These are phyloP conservation scores for Penicillium cinerascens DNA, from an alignment of 495 filamentous ascomycete species.

Conservation along the genomic window DNA sequence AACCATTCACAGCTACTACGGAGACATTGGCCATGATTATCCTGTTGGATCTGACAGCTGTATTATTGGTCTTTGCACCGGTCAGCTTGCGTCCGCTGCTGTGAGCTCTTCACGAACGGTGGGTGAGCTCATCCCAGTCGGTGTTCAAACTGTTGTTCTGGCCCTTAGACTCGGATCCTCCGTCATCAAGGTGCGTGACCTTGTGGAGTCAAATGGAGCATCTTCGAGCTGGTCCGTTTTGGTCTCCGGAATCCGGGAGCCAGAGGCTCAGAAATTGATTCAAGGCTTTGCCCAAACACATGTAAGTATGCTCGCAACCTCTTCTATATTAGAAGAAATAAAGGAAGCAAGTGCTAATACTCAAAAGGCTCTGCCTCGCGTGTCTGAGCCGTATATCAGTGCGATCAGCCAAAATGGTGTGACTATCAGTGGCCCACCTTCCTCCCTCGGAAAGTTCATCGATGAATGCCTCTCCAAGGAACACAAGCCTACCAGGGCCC, in stretches of 20 bases:
- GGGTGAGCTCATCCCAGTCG: constrained; percentile 63
- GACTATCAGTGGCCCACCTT: constrained; percentile 76
- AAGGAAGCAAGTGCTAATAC: constrained; percentile 20
- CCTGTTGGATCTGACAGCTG: constrained; percentile 41
- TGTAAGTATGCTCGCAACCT: constrained; percentile 37
- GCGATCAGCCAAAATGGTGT: constrained; percentile 66
- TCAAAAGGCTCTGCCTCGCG: constrained; percentile 53
- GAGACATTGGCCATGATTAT: constrained; percentile 52
- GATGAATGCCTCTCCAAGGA: constrained; percentile 48
- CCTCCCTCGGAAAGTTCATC: constrained; percentile 56
- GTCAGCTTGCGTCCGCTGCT: constrained; percentile 67
- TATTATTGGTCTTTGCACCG: constrained; percentile 62
- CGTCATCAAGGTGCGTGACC: constrained; percentile 42
- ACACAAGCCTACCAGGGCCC: constrained; percentile 58
- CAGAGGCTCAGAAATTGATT: constrained; percentile 28
- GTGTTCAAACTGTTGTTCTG: constrained; percentile 66
- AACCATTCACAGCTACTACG: constrained; percentile 33
- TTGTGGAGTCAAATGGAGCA: constrained; percentile 27
- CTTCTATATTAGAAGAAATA: constrained; percentile 34
- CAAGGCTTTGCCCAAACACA: constrained; percentile 29
- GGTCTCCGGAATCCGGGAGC: constrained; percentile 33
- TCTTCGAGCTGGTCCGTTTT: constrained; percentile 39
- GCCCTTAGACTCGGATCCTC: constrained; percentile 68
- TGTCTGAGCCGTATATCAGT: constrained; percentile 68
- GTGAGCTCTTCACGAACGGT: constrained; percentile 65